phyloP scores from a whole-genome alignment of 495 filamentous ascomycete genomes.

The Lasiosphaeriaceae sp. region DNA sequence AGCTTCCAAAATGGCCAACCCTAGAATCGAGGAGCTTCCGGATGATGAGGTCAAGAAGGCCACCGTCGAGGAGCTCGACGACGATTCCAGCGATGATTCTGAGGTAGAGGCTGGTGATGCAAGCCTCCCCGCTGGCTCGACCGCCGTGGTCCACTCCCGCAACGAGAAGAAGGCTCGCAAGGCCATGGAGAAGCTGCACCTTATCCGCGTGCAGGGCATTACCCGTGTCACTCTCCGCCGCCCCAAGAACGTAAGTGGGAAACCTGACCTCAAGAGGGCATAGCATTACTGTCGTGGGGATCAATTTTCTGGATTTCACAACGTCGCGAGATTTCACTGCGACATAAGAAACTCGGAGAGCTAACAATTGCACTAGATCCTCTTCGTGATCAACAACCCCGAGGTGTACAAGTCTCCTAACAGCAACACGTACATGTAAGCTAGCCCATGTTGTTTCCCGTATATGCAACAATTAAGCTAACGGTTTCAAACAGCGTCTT shows the following conservation, averaged over 20 bases:
- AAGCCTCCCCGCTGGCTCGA: slow-evolving; percentile 77
- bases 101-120: slow-evolving; percentile 65
- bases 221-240: slow-evolving; percentile 95
- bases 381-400: slow-evolving; percentile 98
- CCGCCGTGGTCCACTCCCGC: slow-evolving; percentile 88
- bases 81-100: slow-evolving; percentile 69
- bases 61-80: slow-evolving; percentile 73
- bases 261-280: too few species aligned
- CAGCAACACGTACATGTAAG: slow-evolving; percentile 99
- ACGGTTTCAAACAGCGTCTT: slow-evolving; percentile 73
- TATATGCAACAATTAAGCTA: background rate
- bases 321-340: too few species aligned
- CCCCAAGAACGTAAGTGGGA: slow-evolving; percentile 87
- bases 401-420: slow-evolving; percentile 98
- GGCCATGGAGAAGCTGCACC: slow-evolving; percentile 94
- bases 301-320: too few species aligned
- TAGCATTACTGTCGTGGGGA: too few species aligned
- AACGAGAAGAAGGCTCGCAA: slow-evolving; percentile 99
- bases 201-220: slow-evolving; percentile 95
- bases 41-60: slow-evolving; percentile 81
- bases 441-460: slow-evolving; percentile 2
- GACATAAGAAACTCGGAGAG: background rate
- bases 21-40: slow-evolving; percentile 93
- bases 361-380: slow-evolving; percentile 60
- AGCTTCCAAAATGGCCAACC: slow-evolving; percentile 75